phyloP scores from a whole-genome alignment of 2,329 filamentous ascomycete genomes.

The Diaporthe longicolla region DNA sequence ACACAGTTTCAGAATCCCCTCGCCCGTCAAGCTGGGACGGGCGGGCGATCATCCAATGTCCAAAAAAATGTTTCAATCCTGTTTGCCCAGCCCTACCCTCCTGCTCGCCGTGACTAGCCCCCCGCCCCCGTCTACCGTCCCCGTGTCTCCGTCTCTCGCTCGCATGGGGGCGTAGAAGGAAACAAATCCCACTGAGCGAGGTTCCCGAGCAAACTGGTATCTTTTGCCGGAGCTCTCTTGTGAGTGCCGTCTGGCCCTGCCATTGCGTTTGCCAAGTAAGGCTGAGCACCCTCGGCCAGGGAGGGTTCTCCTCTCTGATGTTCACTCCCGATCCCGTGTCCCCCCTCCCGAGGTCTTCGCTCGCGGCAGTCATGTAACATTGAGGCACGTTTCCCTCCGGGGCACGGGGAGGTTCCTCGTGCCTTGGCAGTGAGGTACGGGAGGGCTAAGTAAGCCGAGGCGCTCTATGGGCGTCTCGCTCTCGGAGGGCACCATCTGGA shows the following conservation, averaged over 20 bases:
- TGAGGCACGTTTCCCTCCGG: neutral
- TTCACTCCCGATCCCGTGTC: neutral
- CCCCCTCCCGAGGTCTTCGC: neutral
- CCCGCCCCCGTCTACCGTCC: neutral
- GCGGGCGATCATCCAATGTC: constrained; percentile 22
- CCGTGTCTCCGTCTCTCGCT: too few relatives aligned
- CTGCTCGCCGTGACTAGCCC: neutral
- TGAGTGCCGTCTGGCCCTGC: constrained; percentile 9
- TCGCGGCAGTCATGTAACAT: constrained; percentile 11
- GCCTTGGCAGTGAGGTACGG: neutral
- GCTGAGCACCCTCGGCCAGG: constrained; percentile 24
- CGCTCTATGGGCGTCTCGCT: neutral
- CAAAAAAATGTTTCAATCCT: constrained; percentile 25
- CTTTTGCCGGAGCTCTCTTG: constrained; percentile 17
- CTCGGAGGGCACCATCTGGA: neutral
- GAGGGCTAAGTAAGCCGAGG: constrained; percentile 5
- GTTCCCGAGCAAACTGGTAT: neutral
- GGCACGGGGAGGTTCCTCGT: neutral
- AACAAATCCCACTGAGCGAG: neutral
- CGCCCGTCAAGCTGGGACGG: constrained; percentile 25
- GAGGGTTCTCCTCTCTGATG: constrained; percentile 10
- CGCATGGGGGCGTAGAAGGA: neutral
- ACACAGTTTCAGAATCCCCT: constrained; percentile 24
- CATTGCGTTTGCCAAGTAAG: constrained; percentile 31
- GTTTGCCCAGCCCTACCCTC: constrained; percentile 16